Conservation (phyloP, 2,329 filamentous ascomycete genomes). For the Neurospora sp. region DNA sequence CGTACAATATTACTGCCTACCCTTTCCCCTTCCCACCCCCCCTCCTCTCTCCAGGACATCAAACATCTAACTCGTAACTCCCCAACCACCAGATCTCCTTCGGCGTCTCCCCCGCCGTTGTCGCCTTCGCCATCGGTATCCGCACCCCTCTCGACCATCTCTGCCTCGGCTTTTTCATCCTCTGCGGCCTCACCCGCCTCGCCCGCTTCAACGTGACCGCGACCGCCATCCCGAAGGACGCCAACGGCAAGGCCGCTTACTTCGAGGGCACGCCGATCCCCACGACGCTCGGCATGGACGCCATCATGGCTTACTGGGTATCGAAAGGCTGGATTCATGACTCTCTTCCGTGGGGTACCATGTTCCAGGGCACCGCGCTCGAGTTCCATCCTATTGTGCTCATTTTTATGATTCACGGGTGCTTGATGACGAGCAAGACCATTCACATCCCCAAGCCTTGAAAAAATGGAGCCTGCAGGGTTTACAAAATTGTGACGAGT, state of each 20-base stretch:
- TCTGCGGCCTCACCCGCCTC: slow-evolving; percentile 85
- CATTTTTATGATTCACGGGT: slow-evolving; percentile 81
- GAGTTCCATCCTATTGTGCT: slow-evolving; percentile 79
- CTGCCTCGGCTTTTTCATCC: slow-evolving; percentile 75
- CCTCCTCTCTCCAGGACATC: neutral
- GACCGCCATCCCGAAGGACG: slow-evolving; percentile 80
- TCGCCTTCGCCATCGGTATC: slow-evolving; percentile 81
- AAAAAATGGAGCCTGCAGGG: neutral
- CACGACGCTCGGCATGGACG: slow-evolving; percentile 72
- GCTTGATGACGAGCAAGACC: slow-evolving; percentile 89
- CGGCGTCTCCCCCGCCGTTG: slow-evolving; percentile 77
- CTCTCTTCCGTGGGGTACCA: slow-evolving; percentile 65
- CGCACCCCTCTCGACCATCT: slow-evolving; percentile 78
- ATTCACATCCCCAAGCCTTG: slow-evolving; percentile 87
- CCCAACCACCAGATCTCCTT: slow-evolving; percentile 68
- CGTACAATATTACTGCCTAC: slow-evolving; percentile 17
- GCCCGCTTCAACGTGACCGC: slow-evolving; percentile 98
- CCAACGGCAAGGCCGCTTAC: slow-evolving; percentile 81
- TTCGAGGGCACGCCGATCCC: slow-evolving; percentile 97
- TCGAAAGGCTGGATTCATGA: slow-evolving; percentile 70
- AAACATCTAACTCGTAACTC: slow-evolving; percentile 1
- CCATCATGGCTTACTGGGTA: slow-evolving; percentile 84
- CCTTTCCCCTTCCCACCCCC: too few relatives aligned
- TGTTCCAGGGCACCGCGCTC: slow-evolving; percentile 54
- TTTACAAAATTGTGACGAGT: neutral